These are phyloP conservation scores for Chrysosporium queenslandicum DNA, from an alignment of 2,329 filamentous ascomycete species.

Conservation along the genomic window DNA sequence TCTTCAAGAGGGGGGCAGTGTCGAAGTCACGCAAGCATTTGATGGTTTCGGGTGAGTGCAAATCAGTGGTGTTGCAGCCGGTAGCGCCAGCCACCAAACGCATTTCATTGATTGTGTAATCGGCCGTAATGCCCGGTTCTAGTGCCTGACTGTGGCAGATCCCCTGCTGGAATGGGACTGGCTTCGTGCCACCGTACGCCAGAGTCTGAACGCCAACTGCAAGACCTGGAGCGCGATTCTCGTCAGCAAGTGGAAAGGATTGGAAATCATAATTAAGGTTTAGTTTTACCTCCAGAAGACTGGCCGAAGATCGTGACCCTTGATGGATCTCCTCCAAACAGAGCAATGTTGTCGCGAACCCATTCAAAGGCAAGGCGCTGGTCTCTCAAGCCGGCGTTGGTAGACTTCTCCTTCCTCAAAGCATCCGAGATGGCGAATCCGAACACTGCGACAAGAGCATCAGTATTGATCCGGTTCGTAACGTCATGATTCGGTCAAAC, in stretches of 20 bases:
- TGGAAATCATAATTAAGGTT: neutral
- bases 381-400: slow-evolving; percentile 43
- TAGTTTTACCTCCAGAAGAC: slow-evolving; percentile 35
- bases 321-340: slow-evolving; percentile 46
- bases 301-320: slow-evolving; percentile 44
- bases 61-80: slow-evolving; percentile 35
- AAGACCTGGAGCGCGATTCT: slow-evolving; percentile 24
- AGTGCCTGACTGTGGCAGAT: slow-evolving; percentile 43
- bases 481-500: neutral
- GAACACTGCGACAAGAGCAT: neutral
- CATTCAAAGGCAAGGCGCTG: slow-evolving; percentile 50
- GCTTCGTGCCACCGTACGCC: slow-evolving; percentile 39
- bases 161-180: slow-evolving; percentile 38
- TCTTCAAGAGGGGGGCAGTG: slow-evolving; percentile 36
- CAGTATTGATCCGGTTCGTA: neutral
- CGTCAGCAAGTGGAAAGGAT: neutral
- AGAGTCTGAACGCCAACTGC: slow-evolving; percentile 42
- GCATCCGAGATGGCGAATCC: slow-evolving; percentile 4
- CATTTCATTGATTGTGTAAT: slow-evolving; percentile 43
- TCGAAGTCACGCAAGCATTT: slow-evolving; percentile 39
- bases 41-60: slow-evolving; percentile 39
- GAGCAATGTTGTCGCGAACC: slow-evolving; percentile 45
- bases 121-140: slow-evolving; percentile 43
- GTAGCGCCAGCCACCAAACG: slow-evolving; percentile 34
- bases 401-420: slow-evolving; percentile 44